Base-by-base conservation (phyloP, 2,329 filamentous ascomycete species). In the Lachnellula subtilissima region DNA sequence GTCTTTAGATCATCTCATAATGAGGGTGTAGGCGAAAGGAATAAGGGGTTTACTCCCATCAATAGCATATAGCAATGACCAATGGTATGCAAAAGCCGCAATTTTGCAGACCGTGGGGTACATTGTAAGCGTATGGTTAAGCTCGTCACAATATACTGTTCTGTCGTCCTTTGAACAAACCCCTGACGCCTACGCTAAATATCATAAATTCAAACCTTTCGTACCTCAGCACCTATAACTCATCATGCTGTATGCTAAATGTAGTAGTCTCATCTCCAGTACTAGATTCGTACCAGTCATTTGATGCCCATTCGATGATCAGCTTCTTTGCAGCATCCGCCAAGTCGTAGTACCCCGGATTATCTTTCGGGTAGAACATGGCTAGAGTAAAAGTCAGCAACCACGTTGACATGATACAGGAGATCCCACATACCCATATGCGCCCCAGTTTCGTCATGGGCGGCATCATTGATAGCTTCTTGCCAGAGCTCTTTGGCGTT, bases 381-480 rank as follows among this genome's bases (percentile, higher is more conserved):
- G 74, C 83, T 85, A 48, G 12, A 40, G 12, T 40, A 48, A 19
- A 17, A 7, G 14, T 48, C 25, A 43, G 57, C 50, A 55, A 49
- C 19, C 52, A 43, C 36, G 56, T 66, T 25, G 65, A 57, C 50
- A 54, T 66, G 22, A 65, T 56, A 50, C 55, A 17, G 6, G 5
- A 54, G 12, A 42, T 43, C 37, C 25, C 25, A 76, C 80, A 72
- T 78, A 79, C 82, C 76, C 77, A 86, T 89, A 72, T 97, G 94
- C 28, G 93, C 93, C 60, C 76, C 75, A 0, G 86, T 85, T 75
- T 97, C 94, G 65, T 96, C 90, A 11, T 74, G 76, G 0, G 88
- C 90, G 65, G 82, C 84, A 58, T 95, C 86, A 69, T 97, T 99
- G 54, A 91, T 76, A 4, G 84, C 86, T 65, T 83, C 80, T 60